These are phyloP conservation scores for Syncephalastrum racemosum DNA, from an alignment of 371 early-diverging fungal species.

Conservation along the genomic window DNA sequence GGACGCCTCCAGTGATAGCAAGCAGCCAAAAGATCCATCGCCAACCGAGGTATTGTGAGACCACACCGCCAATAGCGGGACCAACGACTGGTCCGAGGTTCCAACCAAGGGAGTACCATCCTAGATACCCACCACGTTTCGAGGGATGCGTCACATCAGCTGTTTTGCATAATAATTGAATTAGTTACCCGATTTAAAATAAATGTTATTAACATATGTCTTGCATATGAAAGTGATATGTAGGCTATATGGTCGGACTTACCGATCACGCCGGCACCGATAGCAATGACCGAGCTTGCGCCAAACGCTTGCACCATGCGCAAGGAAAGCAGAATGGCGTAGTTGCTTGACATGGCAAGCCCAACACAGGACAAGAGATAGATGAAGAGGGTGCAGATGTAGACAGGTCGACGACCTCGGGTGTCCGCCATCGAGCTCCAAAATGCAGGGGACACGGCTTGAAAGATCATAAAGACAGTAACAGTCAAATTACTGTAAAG, in stretches of 20 bases:
- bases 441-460: constrained; percentile 47
- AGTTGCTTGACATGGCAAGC: constrained; percentile 50
- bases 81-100: constrained; percentile 21
- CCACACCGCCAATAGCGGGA: constrained; percentile 22
- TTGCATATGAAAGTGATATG: constrained; percentile 3
- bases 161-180: not conserved
- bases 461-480: constrained; percentile 44
- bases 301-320: constrained; percentile 71
- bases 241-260: constrained; percentile 7
- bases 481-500: constrained; percentile 31
- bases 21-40: constrained; percentile 42
- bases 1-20: constrained; percentile 18
- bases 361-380: constrained; percentile 63
- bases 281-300: constrained; percentile 62
- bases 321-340: constrained; percentile 50
- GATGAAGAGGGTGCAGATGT: constrained; percentile 55
- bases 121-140: constrained; percentile 21
- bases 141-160: constrained; percentile 19
- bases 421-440: constrained; percentile 70
- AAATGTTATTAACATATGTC: not conserved
- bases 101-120: constrained; percentile 18
- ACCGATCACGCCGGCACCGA: constrained; percentile 69
- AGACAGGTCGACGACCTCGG: constrained; percentile 65
- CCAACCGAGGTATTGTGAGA: constrained; percentile 23
- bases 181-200: not conserved